These are phyloP conservation scores for Aspergillus spinulosporus DNA, from an alignment of 2,329 filamentous ascomycete species.

Conservation along the genomic window DNA sequence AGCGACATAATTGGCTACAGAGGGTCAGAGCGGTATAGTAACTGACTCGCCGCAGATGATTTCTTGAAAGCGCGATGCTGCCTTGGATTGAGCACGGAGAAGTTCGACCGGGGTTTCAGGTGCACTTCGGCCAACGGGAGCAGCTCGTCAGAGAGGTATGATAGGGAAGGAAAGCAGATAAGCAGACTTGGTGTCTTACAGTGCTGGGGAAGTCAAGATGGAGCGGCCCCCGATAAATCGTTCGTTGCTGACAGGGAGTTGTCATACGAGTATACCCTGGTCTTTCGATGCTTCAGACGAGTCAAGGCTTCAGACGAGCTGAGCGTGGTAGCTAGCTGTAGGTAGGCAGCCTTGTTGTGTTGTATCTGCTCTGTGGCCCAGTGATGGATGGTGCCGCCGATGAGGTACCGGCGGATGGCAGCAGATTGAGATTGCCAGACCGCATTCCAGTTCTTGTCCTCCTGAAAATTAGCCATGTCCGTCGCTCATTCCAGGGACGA, in stretches of 20 bases:
- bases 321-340: neutral
- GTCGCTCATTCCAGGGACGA: neutral
- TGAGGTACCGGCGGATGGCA: neutral
- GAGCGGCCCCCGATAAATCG: neutral
- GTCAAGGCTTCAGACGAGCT: neutral
- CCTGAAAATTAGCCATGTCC: neutral
- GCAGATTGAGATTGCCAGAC: neutral
- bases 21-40: neutral
- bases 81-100: neutral
- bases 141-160: neutral
- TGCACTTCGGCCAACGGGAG: neutral
- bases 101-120: neutral
- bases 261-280: neutral
- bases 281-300: neutral
- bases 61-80: neutral
- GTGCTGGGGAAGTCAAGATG: neutral
- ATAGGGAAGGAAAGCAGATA: neutral
- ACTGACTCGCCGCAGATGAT: neutral
- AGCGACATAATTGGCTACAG: neutral
- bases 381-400: neutral
- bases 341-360: neutral
- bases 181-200: neutral
- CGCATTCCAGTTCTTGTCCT: neutral
- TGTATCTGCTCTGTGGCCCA: neutral
- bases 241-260: neutral